Evolutionary conservation across 2,329 filamentous ascomycete genomes (phyloP), one percentile per base, ranked within the genome.

Genomic region (Hymenoscyphus linearis): DNA sequence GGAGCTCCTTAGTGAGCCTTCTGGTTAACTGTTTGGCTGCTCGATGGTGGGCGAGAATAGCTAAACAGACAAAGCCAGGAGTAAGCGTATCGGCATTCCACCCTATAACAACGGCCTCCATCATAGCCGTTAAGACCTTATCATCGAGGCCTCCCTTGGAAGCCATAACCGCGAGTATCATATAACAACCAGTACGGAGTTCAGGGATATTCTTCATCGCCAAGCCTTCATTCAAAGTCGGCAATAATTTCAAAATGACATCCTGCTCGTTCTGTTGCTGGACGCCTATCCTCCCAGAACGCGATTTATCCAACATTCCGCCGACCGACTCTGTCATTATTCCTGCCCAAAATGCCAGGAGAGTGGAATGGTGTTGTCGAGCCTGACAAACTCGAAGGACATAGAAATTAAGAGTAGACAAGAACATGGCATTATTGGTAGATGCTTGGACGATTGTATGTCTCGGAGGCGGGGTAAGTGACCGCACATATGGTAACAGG

Each of bases 271-370:
- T 90, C 70, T 95, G 88, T 67, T 84, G 83, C 74, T 96, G 89
- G 4, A 96, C 82, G 63, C 86, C 85, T 66, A 82, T 82, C 66
- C 91, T 83, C 58, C 93, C 93, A 1, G 91, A 93, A 66, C 85
- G 85, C 64, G 86, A 82, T 59, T 82, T 84, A 69, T 96, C 91
- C 61, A 98, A 77, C 79, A 95, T 91, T 34, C 86, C 88, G 65
- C 90, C 89, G 62, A 96, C 82, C 12, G 93, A 87, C 75, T 99
- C 93, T 0, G 91, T 91, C 73, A 90, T 87, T 57, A 97, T 81
- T 53, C 91, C 89, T 4, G 89, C 91, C 93, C 95, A 99, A 73
- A 99, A 97, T 0, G 90, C 88, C 59, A 96, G 77, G 62, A 97
- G 77, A 1, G 86, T 85, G 44, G 90, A 85, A 68, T 95, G 90